phyloP scores from a whole-genome alignment of 2,329 filamentous ascomycete species.

The Microcyclospora tardicrescens region DNA sequence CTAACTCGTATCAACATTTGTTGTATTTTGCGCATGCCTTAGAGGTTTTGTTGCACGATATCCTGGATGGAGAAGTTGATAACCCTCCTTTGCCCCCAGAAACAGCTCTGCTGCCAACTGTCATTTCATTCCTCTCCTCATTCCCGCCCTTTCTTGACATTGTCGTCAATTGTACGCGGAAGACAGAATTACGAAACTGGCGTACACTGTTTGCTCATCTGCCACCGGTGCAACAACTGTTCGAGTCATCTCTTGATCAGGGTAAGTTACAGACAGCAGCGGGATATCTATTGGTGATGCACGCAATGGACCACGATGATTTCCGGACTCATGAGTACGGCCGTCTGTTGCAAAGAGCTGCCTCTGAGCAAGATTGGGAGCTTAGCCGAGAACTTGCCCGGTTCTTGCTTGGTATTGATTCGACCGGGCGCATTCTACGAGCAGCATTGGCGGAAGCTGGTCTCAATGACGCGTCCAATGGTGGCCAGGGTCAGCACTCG shows the following conservation, averaged over 20 bases:
- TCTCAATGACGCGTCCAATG: conserved; percentile 7
- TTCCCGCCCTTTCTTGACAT: conserved; percentile 80
- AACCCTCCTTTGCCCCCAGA: conserved; percentile 32
- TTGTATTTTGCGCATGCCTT: conserved; percentile 89
- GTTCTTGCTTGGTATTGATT: conserved; percentile 89
- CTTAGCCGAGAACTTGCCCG: conserved; percentile 86
- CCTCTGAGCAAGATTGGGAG: conserved; percentile 82
- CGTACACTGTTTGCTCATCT: conserved; percentile 83
- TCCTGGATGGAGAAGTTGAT: conserved; percentile 90
- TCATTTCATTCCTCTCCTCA: conserved; percentile 40
- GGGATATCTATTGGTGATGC: conserved; percentile 87
- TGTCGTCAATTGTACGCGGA: conserved; percentile 90
- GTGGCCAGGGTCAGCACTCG: not conserved
- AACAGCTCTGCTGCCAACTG: conserved; percentile 37
- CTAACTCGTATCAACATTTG: conserved; percentile 72
- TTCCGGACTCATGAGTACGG: conserved; percentile 56
- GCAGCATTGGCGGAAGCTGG: conserved; percentile 45
- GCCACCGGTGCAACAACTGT: conserved; percentile 78
- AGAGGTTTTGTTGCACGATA: conserved; percentile 82
- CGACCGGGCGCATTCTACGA: conserved; percentile 65
- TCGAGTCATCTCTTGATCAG: conserved; percentile 77
- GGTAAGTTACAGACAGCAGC: conserved; percentile 88
- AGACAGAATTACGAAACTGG: conserved; percentile 93
- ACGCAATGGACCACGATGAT: conserved; percentile 49
- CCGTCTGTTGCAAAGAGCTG: conserved; percentile 66